Conservation (phyloP, 2,329 filamentous ascomycete species). For the Blastomyces percursus region DNA sequence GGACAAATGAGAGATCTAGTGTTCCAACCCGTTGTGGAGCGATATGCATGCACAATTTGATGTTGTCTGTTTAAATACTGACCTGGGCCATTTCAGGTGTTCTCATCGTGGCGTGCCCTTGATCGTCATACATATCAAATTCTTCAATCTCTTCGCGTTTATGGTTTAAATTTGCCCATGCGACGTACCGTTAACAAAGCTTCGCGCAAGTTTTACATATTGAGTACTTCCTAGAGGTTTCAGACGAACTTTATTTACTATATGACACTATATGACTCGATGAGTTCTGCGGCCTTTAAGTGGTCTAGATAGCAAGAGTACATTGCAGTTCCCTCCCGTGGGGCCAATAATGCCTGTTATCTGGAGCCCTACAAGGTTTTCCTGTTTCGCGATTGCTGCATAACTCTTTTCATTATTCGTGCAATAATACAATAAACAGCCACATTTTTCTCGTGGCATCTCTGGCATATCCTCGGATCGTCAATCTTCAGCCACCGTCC, state of each 20-base stretch:
- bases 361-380: not conserved
- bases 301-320: not conserved
- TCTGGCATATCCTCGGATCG: not conserved
- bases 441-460: not conserved
- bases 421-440: not conserved
- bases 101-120: not conserved
- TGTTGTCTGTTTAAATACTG: not conserved
- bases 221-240: not conserved
- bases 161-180: not conserved
- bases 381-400: not conserved
- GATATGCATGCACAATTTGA: not conserved
- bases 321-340: not conserved
- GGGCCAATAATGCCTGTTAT: not conserved
- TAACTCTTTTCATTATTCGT: not conserved
- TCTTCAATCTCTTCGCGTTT: not conserved
- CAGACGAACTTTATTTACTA: slow-evolving; percentile 1
- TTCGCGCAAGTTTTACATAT: not conserved
- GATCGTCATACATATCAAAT: not conserved
- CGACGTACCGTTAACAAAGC: not conserved
- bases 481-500: not conserved
- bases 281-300: not conserved
- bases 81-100: not conserved
- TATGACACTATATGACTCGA: not conserved
- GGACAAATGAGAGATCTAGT: not conserved
- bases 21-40: not conserved